A percentile compares a stretch with the other conserved stretches of the same genome.
Conservation (phyloP, 768 basidiomycete species). For the Termitomyces sp. region DNA sequence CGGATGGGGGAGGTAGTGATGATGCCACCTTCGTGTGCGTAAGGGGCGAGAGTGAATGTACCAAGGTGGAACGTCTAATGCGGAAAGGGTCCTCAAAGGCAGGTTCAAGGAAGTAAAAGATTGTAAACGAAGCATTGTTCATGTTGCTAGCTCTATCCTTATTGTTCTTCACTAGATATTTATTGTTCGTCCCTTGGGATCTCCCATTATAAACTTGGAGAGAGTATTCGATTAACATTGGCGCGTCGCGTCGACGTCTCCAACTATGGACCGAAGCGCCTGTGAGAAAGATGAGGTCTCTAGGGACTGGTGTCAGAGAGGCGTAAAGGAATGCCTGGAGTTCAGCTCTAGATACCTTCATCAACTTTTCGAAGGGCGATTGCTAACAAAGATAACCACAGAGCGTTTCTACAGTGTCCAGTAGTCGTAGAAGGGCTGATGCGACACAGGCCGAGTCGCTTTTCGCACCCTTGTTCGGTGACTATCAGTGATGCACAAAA, state of each 20-base stretch:
- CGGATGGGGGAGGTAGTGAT: constrained; percentile 47
- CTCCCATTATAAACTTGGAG: background rate
- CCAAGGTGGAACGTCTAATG: constrained; percentile 53
- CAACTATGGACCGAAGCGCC: constrained; percentile 15
- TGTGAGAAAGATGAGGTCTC: constrained; percentile 22
- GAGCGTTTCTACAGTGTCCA: constrained; percentile 20
- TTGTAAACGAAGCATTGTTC: background rate
- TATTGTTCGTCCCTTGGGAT: background rate
- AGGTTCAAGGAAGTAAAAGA: constrained; percentile 20
- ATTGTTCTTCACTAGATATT: background rate
- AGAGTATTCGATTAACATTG: background rate
- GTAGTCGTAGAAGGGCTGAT: constrained; percentile 13
- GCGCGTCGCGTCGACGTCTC: background rate
- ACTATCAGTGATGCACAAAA: background rate
- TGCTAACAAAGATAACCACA: constrained; percentile 24
- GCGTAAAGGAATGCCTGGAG: constrained; percentile 7
- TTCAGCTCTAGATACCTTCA: constrained; percentile 10
- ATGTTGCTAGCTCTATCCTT: background rate
- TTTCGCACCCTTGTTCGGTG: background rate
- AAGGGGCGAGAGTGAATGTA: constrained; percentile 60
- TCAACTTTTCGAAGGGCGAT: constrained; percentile 3
- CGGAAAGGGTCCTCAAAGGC: constrained; percentile 22
- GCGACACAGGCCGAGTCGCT: background rate
- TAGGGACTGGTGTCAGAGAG: constrained; percentile 14
- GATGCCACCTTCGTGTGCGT: constrained; percentile 66